Evolutionary conservation across 306 rosid species (phyloP), one percentile per base, ranked within the genome.

Genomic region (Medicago ruthenica): DNA sequence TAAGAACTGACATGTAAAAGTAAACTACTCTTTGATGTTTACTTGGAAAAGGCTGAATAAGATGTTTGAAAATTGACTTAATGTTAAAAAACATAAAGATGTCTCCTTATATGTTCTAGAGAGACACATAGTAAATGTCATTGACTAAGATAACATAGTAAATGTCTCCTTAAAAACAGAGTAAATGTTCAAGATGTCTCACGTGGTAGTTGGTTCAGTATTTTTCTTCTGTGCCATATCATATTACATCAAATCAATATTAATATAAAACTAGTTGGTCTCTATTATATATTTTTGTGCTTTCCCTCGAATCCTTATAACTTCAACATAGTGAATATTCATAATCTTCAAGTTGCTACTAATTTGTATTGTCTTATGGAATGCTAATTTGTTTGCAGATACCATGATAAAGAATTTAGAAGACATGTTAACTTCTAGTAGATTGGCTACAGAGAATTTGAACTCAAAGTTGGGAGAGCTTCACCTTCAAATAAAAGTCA

Each of bases 401-500:
- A 70, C 50, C 21, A 74, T 85, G 83, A 86, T 86, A 68, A 88
- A 85, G 88, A 87, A 77, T 70, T 86, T 90, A 68, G 92, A 89
- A 76, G 89, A 86, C 77, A 80, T 86, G 44, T 54, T 90, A 45
- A 79, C 85, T 48, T 73, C 88, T 68, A 86, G 82, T 85, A 85
- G 82, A 81, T 72, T 84, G 84, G 79, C 75, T 42, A 73, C 84
- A 37, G 97, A 95, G 78, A 87, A 74, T 76, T 76, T 95, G 86
- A 88, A 85, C 81, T 75, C 86, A 70, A 87, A 80, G 78, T 69
- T 91, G 87, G 87, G 65, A 62, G 91, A 85, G 86, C 81, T 81
- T 76, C 87, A 77, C 18, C 82, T 80, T 77, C 90, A 88, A 77
- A 73, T 87, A 68, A 78, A 88, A 74, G 80, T 64, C 47, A 93